Evolutionary conservation across 441 rosid genomes (phyloP).

Genomic region (Adansonia grandidieri): DNA sequence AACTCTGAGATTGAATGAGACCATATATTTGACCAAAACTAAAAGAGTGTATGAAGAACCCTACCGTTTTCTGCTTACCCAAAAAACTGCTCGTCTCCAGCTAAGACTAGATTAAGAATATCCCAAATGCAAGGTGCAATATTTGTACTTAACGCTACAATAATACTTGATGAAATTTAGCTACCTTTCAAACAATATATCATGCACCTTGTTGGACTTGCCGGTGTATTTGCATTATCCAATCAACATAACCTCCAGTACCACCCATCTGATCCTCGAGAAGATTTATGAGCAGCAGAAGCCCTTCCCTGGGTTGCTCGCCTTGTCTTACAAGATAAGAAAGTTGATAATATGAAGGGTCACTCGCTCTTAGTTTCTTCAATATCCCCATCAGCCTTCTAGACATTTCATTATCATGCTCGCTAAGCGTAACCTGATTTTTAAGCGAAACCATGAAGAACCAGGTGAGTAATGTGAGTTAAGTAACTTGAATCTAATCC

Average conservation of each 20-base stretch:
- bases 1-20: background rate
- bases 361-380: constrained; percentile 70
- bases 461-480: too few relatives aligned
- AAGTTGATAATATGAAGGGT: constrained; percentile 73
- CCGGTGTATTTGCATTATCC: constrained; percentile 82
- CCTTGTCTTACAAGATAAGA: constrained; percentile 92
- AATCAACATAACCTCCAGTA: constrained; percentile 73
- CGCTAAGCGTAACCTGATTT: constrained; percentile 66
- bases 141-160: background rate
- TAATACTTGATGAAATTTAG: background rate
- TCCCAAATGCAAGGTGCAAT: background rate
- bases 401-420: constrained; percentile 82
- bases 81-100: background rate
- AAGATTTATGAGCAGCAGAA: constrained; percentile 78
- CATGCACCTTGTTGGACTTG: constrained; percentile 81
- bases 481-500: too few relatives aligned
- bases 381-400: constrained; percentile 68
- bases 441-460: background rate
- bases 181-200: constrained; percentile 11
- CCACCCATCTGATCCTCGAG: constrained; percentile 86
- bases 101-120: background rate
- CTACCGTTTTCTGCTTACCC: background rate
- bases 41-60: too few relatives aligned
- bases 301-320: constrained; percentile 95
- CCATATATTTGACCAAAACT: background rate